Percentiles rank a stretch among this genome's conserved stretches.
phyloP scores from a whole-genome alignment of 2,329 filamentous ascomycete genomes.

The Penicillium sp. region DNA sequence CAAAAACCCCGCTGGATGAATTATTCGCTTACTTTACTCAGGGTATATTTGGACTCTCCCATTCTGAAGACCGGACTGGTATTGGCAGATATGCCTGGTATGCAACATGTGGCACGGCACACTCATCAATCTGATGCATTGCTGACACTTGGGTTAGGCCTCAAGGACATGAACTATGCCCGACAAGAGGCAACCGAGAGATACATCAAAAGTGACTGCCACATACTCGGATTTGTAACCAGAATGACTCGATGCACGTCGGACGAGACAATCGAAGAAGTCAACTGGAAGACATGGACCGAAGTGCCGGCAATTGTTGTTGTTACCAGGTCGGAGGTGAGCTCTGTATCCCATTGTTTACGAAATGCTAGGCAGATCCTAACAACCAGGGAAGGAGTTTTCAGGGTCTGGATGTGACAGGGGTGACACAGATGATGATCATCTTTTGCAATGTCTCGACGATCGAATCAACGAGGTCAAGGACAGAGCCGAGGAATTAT shows the following conservation, averaged over 20 bases:
- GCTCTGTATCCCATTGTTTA: neutral
- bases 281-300: slow-evolving; percentile 5
- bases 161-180: slow-evolving; percentile 26
- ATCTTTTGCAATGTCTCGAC: neutral
- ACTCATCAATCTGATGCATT: neutral
- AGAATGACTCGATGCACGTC: slow-evolving; percentile 22
- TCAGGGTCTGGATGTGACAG: neutral
- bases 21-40: neutral
- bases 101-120: neutral
- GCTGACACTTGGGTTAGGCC: slow-evolving; percentile 11
- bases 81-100: slow-evolving; percentile 27
- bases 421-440: neutral
- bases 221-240: slow-evolving; percentile 27
- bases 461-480: neutral
- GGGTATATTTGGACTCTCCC: slow-evolving; percentile 24
- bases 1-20: too few relatives aligned
- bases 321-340: slow-evolving; percentile 25
- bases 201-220: slow-evolving; percentile 24
- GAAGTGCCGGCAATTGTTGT: slow-evolving; percentile 19
- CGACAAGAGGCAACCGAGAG: slow-evolving; percentile 22
- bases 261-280: slow-evolving; percentile 22
- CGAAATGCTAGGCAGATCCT: neutral
- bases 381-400: neutral
- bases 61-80: slow-evolving; percentile 25
- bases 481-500: neutral